Evolutionary conservation across 2,329 filamentous ascomycete genomes (phyloP), one percentile per base, ranked within the genome.

Genomic region (Botrytis porri): DNA sequence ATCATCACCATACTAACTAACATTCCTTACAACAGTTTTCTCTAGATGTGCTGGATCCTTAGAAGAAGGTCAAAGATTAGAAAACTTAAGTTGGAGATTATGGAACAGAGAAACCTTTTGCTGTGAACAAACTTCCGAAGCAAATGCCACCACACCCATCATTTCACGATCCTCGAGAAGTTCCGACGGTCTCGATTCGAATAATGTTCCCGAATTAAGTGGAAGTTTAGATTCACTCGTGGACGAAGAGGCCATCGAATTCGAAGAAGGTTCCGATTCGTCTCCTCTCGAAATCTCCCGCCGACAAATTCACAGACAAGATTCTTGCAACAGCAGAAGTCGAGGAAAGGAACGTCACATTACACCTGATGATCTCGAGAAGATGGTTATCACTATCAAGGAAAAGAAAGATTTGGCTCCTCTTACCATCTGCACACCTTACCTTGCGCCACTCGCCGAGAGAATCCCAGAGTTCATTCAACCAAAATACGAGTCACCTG

Each of bases 91-190:
- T 82, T 98, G 96, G 96, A 88, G 96, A 79, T 85, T 98, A 75
- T 98, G 95, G 95, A 97, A 94, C 79, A 89, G 94, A 79, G 95
- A 98, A 82, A 95, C 93, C 18, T 94, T 97, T 79, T 97, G 95
- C 83, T 95, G 92, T 83, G 91, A 93, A 75, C 88, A 87, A 57
- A 85, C 87, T 74, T 85, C 87, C 77, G 85, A 86, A 78, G 83
- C 84, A 39, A 84, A 86, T 72, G 82, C 86, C 54, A 80, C 82
- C 22, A 78, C 83, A 4, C 79, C 83, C 62, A 82, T 83, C 5
- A 82, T 83, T 75, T 81, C 83, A 45, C 79, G 80, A 54, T 71
- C 79, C 32, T 75, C 77, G 18, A 75, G 80, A 74, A 78, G 73
- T 69, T 78, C 79, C 73, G 78, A 78, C 69, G 77, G 78, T 73